Evolutionary conservation across 495 filamentous ascomycete genomes (phyloP).

Genomic region (Neurospora africana): DNA sequence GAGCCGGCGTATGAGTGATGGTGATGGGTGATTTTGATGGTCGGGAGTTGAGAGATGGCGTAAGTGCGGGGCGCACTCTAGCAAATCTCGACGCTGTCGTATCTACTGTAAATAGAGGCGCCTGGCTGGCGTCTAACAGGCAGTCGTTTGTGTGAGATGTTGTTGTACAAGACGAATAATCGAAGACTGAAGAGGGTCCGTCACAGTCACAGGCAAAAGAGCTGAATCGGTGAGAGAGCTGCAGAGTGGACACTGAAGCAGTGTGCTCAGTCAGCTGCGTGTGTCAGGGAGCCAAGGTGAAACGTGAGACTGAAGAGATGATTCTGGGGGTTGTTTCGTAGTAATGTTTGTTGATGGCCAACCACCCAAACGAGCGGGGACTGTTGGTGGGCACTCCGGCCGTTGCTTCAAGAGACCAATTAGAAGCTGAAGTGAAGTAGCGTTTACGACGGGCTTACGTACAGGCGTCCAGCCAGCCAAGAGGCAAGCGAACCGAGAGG

Average conservation of each 20-base stretch:
- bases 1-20: not conserved
- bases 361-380: not conserved
- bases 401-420: not conserved
- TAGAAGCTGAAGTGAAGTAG: not conserved
- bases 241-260: not conserved
- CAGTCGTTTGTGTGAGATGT: not conserved
- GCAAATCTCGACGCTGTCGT: not conserved
- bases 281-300: not conserved
- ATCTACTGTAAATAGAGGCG: not conserved
- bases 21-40: not conserved
- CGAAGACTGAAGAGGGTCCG: not conserved
- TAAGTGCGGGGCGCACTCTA: not conserved
- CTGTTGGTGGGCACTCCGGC: not conserved
- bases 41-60: not conserved
- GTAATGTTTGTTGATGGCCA: not conserved
- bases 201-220: not conserved
- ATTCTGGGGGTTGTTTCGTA: not conserved
- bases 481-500: not conserved
- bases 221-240: not conserved
- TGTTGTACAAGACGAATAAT: not conserved
- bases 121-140: not conserved
- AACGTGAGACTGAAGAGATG: not conserved
- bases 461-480: not conserved
- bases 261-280: not conserved
- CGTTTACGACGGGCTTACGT: not conserved